These are phyloP conservation scores for Phaeosphaeriaceae sp. DNA, from an alignment of 2,329 filamentous ascomycete genomes.

Conservation along the genomic window DNA sequence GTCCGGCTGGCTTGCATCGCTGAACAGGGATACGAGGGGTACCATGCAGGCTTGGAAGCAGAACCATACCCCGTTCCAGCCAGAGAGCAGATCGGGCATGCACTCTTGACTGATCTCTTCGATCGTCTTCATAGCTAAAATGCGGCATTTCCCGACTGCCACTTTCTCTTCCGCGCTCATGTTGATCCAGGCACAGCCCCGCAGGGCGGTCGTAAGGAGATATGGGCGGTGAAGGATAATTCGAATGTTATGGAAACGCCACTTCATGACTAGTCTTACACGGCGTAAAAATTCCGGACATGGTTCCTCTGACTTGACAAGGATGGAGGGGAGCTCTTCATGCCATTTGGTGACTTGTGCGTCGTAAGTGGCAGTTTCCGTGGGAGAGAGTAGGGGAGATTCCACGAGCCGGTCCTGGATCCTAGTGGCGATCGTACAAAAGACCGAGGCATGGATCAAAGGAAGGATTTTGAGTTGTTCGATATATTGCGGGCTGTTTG, in stretches of 20 bases:
- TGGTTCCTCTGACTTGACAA: conserved; percentile 61
- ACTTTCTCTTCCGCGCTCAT: conserved; percentile 69
- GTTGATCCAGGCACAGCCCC: conserved; percentile 59
- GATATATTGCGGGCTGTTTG: conserved; percentile 48
- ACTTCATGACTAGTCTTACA: conserved; percentile 78
- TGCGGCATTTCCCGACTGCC: conserved; percentile 73
- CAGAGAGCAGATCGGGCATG: conserved; percentile 76
- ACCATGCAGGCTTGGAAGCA: conserved; percentile 83
- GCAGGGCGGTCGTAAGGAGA: conserved; percentile 69
- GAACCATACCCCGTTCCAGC: conserved; percentile 85
- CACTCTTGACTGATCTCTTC: conserved; percentile 76
- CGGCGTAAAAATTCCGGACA: conserved; percentile 76
- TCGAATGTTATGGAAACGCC: conserved; percentile 80
- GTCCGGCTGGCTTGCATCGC: conserved; percentile 60
- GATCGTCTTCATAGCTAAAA: conserved; percentile 74
- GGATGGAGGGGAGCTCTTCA: conserved; percentile 67
- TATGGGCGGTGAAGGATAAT: conserved; percentile 79
- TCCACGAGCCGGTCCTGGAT: conserved; percentile 79
- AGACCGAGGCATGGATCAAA: conserved; percentile 77
- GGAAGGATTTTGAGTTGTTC: conserved; percentile 73
- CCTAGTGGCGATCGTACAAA: conserved; percentile 79
- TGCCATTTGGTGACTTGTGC: conserved; percentile 76
- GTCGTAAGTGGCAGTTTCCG: conserved; percentile 73
- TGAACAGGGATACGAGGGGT: conserved; percentile 77
- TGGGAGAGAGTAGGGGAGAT: conserved; percentile 70